Evolutionary conservation across 2,329 filamentous ascomycete species (phyloP).

Genomic region (Stachybotrys elegans): DNA sequence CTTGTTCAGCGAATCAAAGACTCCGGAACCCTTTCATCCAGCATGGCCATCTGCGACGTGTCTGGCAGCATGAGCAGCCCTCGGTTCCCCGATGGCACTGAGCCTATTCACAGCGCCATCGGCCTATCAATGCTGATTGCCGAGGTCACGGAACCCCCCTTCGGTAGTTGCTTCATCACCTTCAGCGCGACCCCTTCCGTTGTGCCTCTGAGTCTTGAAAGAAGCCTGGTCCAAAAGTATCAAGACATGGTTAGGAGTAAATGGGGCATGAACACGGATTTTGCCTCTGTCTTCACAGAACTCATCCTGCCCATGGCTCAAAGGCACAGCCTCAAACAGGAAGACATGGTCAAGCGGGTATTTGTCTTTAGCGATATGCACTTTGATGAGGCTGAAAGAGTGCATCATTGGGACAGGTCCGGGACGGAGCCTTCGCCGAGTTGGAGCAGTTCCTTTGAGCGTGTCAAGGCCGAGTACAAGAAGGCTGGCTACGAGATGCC

Average conservation of each 20-base stretch:
- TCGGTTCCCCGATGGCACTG: slow-evolving; percentile 37
- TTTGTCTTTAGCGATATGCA: slow-evolving; percentile 61
- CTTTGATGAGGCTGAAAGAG: slow-evolving; percentile 36
- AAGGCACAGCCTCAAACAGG: slow-evolving; percentile 40
- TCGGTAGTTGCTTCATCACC: slow-evolving; percentile 50
- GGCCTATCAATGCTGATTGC: slow-evolving; percentile 52
- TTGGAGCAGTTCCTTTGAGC: slow-evolving; percentile 44
- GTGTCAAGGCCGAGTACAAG: slow-evolving; percentile 39
- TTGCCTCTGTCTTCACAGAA: slow-evolving; percentile 47
- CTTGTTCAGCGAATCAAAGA: slow-evolving; percentile 54
- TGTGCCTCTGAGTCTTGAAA: slow-evolving; percentile 30
- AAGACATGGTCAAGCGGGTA: slow-evolving; percentile 56
- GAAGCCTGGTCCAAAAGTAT: slow-evolving; percentile 37
- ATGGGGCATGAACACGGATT: slow-evolving; percentile 45
- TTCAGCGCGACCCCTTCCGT: slow-evolving; percentile 40
- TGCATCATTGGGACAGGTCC: fast-evolving
- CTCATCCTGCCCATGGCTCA: slow-evolving; percentile 51
- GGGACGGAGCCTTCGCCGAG: background rate
- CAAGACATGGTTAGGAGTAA: slow-evolving; percentile 17
- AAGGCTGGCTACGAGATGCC: slow-evolving; percentile 52
- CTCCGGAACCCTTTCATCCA: slow-evolving; percentile 45
- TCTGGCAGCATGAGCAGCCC: slow-evolving; percentile 45
- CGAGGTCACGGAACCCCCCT: slow-evolving; percentile 46
- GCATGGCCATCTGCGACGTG: slow-evolving; percentile 55
- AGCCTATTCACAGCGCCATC: slow-evolving; percentile 48